Evolutionary conservation across 2,329 filamentous ascomycete species (phyloP), one percentile per base, ranked within the genome.

Genomic region (Lachnellula arida): DNA sequence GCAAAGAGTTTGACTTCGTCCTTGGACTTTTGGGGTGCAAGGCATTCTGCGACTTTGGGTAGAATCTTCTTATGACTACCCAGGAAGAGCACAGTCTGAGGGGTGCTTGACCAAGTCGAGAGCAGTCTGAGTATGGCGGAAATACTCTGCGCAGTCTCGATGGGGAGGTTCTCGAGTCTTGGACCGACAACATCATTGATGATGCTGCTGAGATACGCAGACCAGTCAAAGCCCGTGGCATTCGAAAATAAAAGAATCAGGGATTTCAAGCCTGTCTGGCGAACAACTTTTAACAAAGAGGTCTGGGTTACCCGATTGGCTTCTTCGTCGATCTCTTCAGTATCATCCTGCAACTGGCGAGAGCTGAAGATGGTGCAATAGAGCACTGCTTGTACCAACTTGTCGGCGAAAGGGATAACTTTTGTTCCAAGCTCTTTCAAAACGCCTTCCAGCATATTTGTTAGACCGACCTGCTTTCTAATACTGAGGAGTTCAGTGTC

Each of bases 401-500:
- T 81, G 15, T 81, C 75, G 49, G 87, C 80, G 64, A 89, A 93
- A 0, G 84, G 81, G 2, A 78, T 72, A 53, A 95, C 83, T 53
- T 86, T 86, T 5, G 81, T 84, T 52, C 92, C 91, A 37, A 97
- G 81, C 52, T 94, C 91, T 55, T 88, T 87, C 57, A 97, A 84
- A 69, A 97, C 84, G 11, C 93, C 85, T 57, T 91, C 86, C 49
- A 94, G 79, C 90, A 97, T 94, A 68, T 95, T 96, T 51, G 96
- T 75, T 68, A 97, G 84, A 76, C 95, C 94, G 56, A 94, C 81
- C 71, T 97, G 93, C 71, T 92, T 94, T 65, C 92, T 84, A 11
- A 81, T 74, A 15, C 82, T 80, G 25, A 92, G 73, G 12, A 87
- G 60, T 46, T 89, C 81, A 28, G 78, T 73, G 1, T 76, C 70